These are phyloP conservation scores for Elongisporangium senticosum DNA, from an alignment of 352 stramenopile genomes.

Conservation along the genomic window DNA sequence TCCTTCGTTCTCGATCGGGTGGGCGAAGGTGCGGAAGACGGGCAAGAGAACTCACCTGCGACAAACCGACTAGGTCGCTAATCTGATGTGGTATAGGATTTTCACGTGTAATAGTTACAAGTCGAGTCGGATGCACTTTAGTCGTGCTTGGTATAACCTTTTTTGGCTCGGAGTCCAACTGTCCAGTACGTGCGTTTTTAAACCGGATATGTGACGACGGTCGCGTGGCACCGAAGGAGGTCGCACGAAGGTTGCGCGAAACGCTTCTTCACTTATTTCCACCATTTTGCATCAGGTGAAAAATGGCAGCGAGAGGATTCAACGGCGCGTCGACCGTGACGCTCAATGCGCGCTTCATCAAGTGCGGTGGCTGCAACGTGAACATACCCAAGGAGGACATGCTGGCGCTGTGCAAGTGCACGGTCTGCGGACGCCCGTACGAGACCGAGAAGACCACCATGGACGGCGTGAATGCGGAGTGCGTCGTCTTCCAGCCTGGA, in stretches of 20 bases:
- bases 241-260: constrained; percentile 18
- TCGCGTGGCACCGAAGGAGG: constrained; percentile 1
- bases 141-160: neutral
- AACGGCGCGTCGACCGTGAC: constrained; percentile 51
- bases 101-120: neutral
- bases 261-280: neutral
- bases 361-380: constrained; percentile 62
- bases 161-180: neutral
- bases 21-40: constrained; percentile 6
- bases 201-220: constrained; percentile 4
- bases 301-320: constrained; percentile 36
- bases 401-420: constrained; percentile 51
- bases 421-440: constrained; percentile 44
- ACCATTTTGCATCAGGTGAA: constrained; percentile 2
- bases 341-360: constrained; percentile 78
- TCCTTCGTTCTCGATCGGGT: constrained; percentile 1
- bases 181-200: neutral
- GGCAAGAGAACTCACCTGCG: neutral
- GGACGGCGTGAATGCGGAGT: constrained; percentile 20
- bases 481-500: constrained; percentile 30
- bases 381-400: constrained; percentile 81
- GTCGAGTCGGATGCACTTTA: neutral
- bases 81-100: neutral
- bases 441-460: constrained; percentile 21
- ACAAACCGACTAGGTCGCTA: neutral